These are phyloP conservation scores for Wallacemonas sp. DNA, from an alignment of 208 protist genomes.

Conservation along the genomic window DNA sequence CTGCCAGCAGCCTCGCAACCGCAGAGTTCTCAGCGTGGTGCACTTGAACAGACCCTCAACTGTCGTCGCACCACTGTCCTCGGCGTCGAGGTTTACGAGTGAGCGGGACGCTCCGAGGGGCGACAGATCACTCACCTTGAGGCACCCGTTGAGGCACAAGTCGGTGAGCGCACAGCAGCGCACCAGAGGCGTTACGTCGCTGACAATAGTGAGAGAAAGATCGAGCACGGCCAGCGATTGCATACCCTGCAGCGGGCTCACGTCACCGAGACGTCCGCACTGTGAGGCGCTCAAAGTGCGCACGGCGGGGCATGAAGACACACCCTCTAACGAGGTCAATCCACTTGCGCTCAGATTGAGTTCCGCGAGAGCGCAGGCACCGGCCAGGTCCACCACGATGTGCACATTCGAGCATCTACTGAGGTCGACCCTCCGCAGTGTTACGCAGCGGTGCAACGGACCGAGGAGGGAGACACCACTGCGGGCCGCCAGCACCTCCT, in stretches of 20 bases:
- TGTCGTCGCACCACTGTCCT: not conserved
- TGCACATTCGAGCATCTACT: not conserved
- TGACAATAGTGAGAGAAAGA: not conserved
- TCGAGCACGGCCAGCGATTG: not conserved
- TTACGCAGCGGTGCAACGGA: not conserved
- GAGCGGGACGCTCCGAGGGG: not conserved
- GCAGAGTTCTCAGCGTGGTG: not conserved
- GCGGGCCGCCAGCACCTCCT: not conserved
- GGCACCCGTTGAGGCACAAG: not conserved
- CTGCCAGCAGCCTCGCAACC: not conserved
- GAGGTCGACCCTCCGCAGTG: not conserved
- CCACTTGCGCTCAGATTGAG: not conserved
- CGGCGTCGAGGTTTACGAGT: not conserved
- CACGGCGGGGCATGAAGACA: not conserved
- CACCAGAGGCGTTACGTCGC: not conserved
- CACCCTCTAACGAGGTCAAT: not conserved
- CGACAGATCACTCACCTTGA: not conserved
- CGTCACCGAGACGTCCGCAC: not conserved
- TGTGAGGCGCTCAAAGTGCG: not conserved
- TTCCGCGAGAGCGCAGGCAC: not conserved
- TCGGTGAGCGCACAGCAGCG: not conserved
- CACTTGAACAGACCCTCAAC: not conserved
- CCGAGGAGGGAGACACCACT: not conserved
- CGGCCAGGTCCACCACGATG: not conserved
- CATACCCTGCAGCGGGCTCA: not conserved